Conservation (phyloP, 2,329 filamentous ascomycete species). For the Ilyonectria mors-panacis region DNA sequence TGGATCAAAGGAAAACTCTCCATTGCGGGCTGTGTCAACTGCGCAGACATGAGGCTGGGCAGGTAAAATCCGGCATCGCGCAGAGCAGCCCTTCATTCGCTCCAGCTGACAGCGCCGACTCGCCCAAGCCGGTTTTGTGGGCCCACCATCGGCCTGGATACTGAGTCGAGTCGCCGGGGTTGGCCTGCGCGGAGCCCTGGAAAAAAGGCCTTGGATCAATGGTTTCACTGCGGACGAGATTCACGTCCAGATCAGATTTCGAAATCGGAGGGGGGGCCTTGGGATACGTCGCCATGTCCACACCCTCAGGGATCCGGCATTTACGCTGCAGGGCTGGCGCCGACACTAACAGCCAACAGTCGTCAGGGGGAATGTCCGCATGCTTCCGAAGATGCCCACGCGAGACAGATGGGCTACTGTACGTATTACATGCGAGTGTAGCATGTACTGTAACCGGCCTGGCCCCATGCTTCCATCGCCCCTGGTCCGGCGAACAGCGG, state of each 20-base stretch:
- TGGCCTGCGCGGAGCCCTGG: background rate
- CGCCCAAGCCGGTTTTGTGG: conserved; percentile 1
- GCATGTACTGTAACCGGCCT: too few species aligned
- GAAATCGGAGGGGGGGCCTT: conserved; percentile 13
- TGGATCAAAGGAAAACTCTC: background rate
- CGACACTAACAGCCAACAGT: conserved; percentile 1
- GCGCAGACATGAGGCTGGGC: background rate
- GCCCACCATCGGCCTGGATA: conserved; percentile 14
- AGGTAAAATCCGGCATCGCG: background rate
- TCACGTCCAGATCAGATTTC: conserved; percentile 26
- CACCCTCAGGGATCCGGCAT: conserved; percentile 14
- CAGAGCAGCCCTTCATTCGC: background rate
- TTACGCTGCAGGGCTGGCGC: conserved; percentile 12
- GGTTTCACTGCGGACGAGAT: conserved; percentile 1
- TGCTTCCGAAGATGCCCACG: conserved; percentile 6
- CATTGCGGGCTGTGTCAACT: background rate
- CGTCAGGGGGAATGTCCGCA: conserved; percentile 13
- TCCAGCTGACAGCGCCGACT: conserved; percentile 16
- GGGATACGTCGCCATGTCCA: background rate
- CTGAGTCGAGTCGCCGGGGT: conserved; percentile 11
- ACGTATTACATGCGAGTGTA: too few species aligned
- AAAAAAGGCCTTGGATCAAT: background rate
- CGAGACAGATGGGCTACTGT: background rate
- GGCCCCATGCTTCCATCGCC: too few species aligned
- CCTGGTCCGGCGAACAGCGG: too few species aligned